Conservation (phyloP, 352 stramenopile species). For the Hyaloperonospora brassicae region DNA sequence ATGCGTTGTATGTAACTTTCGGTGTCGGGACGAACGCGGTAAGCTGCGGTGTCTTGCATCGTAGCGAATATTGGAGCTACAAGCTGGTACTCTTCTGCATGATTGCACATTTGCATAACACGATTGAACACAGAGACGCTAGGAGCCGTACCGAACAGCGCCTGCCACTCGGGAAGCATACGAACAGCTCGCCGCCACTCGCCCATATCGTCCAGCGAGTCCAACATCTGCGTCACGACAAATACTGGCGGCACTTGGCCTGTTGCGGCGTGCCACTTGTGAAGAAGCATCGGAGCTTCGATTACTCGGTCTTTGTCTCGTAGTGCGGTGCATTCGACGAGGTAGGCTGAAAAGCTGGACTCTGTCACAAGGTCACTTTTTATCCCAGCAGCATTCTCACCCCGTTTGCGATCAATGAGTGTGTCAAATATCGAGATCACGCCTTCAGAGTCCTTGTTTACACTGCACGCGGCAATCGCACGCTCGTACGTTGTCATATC, state of each 20-base stretch:
- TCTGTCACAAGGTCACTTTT: constrained; percentile 28
- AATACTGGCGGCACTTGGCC: constrained; percentile 19
- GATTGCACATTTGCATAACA: constrained; percentile 66
- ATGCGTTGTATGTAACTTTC: constrained; percentile 74
- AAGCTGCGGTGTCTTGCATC: constrained; percentile 45
- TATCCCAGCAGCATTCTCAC: constrained; percentile 7
- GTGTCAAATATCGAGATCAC: constrained; percentile 34
- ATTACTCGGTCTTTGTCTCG: constrained; percentile 29
- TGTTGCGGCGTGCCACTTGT: constrained; percentile 31
- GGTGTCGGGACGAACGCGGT: constrained; percentile 38
- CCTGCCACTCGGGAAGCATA: constrained; percentile 38
- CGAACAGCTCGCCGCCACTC: constrained; percentile 43
- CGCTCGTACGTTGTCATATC: constrained; percentile 27
- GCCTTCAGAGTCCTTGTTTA: constrained; percentile 33
- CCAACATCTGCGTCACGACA: constrained; percentile 38
- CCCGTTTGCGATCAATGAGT: constrained; percentile 16
- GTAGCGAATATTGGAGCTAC: constrained; percentile 60
- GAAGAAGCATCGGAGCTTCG: constrained; percentile 27
- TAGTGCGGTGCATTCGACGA: constrained; percentile 27
- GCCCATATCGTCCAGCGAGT: constrained; percentile 36
- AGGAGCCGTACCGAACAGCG: constrained; percentile 34
- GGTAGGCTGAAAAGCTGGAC: constrained; percentile 34
- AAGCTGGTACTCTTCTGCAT: constrained; percentile 34
- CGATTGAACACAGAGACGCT: constrained; percentile 42
- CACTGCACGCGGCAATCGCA: constrained; percentile 32